These are phyloP conservation scores for Tetrapyrgos nigripes DNA, from an alignment of 1,284 basidiomycete genomes.

Conservation along the genomic window DNA sequence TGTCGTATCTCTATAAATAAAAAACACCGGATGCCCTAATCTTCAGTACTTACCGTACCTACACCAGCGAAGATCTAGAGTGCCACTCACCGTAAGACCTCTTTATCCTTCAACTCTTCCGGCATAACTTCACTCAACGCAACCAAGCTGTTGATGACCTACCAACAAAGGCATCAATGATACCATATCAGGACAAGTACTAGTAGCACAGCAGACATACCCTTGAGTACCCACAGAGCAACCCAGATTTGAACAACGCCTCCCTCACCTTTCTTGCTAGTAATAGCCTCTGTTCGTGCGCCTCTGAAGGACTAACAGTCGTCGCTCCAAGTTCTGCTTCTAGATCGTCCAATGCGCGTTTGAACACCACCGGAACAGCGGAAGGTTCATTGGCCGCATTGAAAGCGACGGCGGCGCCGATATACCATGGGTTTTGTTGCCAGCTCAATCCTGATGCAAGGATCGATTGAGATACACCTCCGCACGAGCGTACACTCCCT, in stretches of 20 bases:
- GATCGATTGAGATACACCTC: not conserved
- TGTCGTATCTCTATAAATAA: conserved; percentile 7
- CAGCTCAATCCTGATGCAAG: not conserved
- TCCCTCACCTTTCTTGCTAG: conserved; percentile 60
- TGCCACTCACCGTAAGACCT: conserved; percentile 44
- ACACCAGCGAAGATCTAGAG: too few species aligned
- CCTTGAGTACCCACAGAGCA: conserved; percentile 59
- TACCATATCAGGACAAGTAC: not conserved
- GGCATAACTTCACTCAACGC: conserved; percentile 49
- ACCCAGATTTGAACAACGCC: conserved; percentile 60
- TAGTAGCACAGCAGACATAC: conserved; percentile 32
- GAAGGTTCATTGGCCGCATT: conserved; percentile 61
- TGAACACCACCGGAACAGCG: conserved; percentile 58
- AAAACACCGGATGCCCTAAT: too few species aligned
- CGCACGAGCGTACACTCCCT: not conserved
- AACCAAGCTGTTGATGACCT: conserved; percentile 56
- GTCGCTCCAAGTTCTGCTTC: conserved; percentile 25
- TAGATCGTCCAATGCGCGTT: conserved; percentile 51
- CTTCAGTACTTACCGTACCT: too few species aligned
- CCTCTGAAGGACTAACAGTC: conserved; percentile 11
- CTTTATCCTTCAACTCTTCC: conserved; percentile 43
- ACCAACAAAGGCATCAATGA: not conserved
- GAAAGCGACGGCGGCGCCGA: conserved; percentile 60
- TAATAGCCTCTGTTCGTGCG: conserved; percentile 39
- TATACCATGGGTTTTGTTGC: conserved; percentile 56